phyloP scores from a whole-genome alignment of 139 green algal species.

The Nannochloris sp. region DNA sequence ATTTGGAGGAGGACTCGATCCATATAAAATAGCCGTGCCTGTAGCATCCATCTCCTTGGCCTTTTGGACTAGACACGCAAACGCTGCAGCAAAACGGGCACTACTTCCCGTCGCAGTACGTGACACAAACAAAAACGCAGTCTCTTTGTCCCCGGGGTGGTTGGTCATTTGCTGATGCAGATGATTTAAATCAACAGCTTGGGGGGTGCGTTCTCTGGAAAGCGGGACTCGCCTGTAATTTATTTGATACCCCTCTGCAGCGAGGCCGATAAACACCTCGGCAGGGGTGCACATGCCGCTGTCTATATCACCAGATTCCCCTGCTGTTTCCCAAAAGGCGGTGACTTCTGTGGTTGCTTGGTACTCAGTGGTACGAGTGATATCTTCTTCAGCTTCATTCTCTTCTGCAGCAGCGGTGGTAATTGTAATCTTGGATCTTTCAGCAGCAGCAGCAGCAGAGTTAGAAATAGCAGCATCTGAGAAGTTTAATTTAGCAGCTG shows the following conservation, averaged over 20 bases:
- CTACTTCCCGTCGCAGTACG: conserved; percentile 59
- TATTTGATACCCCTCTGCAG: conserved; percentile 53
- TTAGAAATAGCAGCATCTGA: neutral
- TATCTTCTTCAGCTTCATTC: conserved; percentile 24
- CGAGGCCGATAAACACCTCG: conserved; percentile 51
- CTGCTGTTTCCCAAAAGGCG: conserved; percentile 41
- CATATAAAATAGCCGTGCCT: too few species aligned
- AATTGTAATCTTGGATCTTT: too few species aligned
- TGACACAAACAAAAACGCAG: conserved; percentile 64
- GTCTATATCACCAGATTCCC: conserved; percentile 31
- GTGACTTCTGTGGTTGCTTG: conserved; percentile 23
- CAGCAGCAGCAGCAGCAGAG: too few species aligned
- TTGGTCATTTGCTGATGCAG: conserved; percentile 50
- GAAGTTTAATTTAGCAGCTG: neutral
- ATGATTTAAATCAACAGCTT: conserved; percentile 62
- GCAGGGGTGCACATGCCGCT: conserved; percentile 26
- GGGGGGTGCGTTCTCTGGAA: conserved; percentile 76
- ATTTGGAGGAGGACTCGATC: too few species aligned
- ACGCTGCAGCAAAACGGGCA: conserved; percentile 53
- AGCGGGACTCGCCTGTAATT: conserved; percentile 72
- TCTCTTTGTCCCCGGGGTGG: conserved; percentile 15
- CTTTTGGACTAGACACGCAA: too few species aligned
- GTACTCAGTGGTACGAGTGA: conserved; percentile 36
- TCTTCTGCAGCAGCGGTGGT: too few species aligned
- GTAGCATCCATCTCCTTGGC: too few species aligned